Evolutionary conservation across 768 basidiomycete species (phyloP), one percentile per base, ranked within the genome.

Genomic region (Termitomyces sp.): DNA sequence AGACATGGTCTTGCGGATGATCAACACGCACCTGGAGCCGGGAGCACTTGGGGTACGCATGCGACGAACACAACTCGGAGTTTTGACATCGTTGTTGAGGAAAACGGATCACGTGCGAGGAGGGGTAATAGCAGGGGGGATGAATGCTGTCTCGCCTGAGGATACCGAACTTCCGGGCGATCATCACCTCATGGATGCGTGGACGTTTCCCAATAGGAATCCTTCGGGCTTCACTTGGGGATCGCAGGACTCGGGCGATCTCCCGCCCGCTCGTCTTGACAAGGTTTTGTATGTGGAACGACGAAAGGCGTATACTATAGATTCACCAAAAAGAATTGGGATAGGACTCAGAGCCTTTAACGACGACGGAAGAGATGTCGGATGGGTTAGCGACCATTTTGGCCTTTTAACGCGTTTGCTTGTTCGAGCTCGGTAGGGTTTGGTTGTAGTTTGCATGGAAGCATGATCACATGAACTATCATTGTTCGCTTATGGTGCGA

Each of bases 11-110:
- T 56, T 90, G 59, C 77, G 87, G 29, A 71, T 90, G 40, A 81
- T 82, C 27, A 91, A 90, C 66, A 89, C 88, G 25, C 89, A 92
- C 64, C 73, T 92, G 48, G 90, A 92, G 70, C 87, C 87, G 11
- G 64, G 86, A 50, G 73, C 75, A 0, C 16, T 50, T 0, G 86
- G 85, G n/a, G 59, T 61, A 21, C 38, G 56, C 9, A 71, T 76
- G 59, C 66, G 77, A 29, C 78, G 80, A 14, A 68, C 67, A 51
- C 89, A 91, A 71, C 59, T 90, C 62, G 68, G 70, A 37, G 69
- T 83, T 43, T 76, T 86, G 51, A 74, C 80, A 14, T 71, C 77
- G 23, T 67, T 82, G 65, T 65, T 90, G 63, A 76, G 73, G 63
- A 75, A 73, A 63, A 76, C 77, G 57, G 68, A 72, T 11, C 70